Percentiles rank a stretch among this genome's conserved stretches.
phyloP scores from a whole-genome alignment of 2,329 filamentous ascomycete genomes.

The Plectosphaerella cucumerina region DNA sequence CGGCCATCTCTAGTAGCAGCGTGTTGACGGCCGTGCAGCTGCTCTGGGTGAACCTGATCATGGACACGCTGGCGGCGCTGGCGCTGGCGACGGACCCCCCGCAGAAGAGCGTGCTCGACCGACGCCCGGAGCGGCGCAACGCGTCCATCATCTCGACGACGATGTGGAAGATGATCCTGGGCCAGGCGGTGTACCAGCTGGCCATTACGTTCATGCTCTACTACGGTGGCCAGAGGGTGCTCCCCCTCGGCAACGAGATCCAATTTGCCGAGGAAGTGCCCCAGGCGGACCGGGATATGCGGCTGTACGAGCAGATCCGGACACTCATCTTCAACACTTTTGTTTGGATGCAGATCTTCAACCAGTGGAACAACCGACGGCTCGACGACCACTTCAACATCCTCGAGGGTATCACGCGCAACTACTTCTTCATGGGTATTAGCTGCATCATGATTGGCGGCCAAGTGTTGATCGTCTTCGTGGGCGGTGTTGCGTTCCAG shows the following conservation, averaged over 20 bases:
- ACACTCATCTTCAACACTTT: conserved; percentile 97
- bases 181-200: conserved; percentile 86
- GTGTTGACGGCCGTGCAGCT: conserved; percentile 87
- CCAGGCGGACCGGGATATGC: conserved; percentile 2
- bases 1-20: conserved; percentile 71
- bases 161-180: conserved; percentile 99
- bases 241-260: conserved; percentile 9
- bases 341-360: conserved; percentile 99
- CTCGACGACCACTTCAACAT: conserved; percentile 95
- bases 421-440: conserved; percentile 86
- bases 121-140: conserved; percentile 61
- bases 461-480: conserved; percentile 84
- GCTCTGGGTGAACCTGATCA: conserved; percentile 95
- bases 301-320: conserved; percentile 49
- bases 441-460: conserved; percentile 83
- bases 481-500: conserved; percentile 77
- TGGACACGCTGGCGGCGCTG: conserved; percentile 90
- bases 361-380: conserved; percentile 94
- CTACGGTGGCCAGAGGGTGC: conserved; percentile 56
- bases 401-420: conserved; percentile 80
- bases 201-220: conserved; percentile 75
- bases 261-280: background rate
- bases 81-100: conserved; percentile 90
- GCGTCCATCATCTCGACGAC: conserved; percentile 71
- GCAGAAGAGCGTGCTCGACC: conserved; percentile 71